Conservation (phyloP, 768 basidiomycete species). For the Boletus rubroflammeus region DNA sequence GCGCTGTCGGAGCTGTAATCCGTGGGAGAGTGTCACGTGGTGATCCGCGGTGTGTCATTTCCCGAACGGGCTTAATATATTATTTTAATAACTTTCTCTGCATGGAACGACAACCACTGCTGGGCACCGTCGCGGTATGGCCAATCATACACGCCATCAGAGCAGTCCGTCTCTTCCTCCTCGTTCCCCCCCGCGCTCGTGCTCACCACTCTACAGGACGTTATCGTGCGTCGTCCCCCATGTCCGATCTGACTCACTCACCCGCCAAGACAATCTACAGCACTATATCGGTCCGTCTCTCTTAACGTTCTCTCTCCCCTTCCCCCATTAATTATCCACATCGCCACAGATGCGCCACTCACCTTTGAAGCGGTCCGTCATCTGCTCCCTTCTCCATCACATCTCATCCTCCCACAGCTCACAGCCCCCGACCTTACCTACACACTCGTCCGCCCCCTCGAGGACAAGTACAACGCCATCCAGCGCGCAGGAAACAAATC, state of each 20-base stretch:
- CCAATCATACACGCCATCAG: slow-evolving; percentile 80
- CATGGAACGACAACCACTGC: slow-evolving; percentile 40
- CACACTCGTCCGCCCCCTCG: slow-evolving; percentile 81
- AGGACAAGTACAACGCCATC: slow-evolving; percentile 77
- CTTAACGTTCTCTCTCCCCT: background rate
- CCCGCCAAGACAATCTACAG: slow-evolving; percentile 33
- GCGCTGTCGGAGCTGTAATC: slow-evolving; percentile 33
- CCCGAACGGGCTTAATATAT: background rate
- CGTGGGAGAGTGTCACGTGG: slow-evolving; percentile 17
- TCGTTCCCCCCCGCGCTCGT: slow-evolving; percentile 6
- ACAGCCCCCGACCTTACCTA: slow-evolving; percentile 87
- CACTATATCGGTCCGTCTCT: slow-evolving; percentile 61
- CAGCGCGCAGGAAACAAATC: slow-evolving; percentile 76
- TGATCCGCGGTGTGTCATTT: background rate
- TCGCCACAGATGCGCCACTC: slow-evolving; percentile 72
- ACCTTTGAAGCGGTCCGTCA: slow-evolving; percentile 69
- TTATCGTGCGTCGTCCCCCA: slow-evolving; percentile 41
- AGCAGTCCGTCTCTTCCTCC: slow-evolving; percentile 37
- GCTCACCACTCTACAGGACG: slow-evolving; percentile 44
- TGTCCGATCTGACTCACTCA: no score
- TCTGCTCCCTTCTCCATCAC: background rate
- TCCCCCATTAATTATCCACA: background rate
- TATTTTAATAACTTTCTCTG: no score
- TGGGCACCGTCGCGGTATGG: slow-evolving; percentile 61
- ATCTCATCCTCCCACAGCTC: slow-evolving; percentile 44